Evolutionary conservation across 495 filamentous ascomycete genomes (phyloP).

Genomic region (Cudoniella acicularis): DNA sequence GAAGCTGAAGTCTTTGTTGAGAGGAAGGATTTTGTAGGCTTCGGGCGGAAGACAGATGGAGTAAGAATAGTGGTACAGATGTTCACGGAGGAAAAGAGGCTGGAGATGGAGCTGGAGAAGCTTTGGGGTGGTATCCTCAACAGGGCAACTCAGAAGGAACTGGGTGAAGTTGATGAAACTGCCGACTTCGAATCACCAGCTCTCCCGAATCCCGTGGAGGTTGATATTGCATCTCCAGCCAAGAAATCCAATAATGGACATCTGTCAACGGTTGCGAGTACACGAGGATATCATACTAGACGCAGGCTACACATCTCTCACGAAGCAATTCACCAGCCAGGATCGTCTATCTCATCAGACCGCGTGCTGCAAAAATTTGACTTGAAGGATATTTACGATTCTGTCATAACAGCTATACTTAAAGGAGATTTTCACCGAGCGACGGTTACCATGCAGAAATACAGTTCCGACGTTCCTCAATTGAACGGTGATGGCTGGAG

Average conservation of each 20-base stretch:
- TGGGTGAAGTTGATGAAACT: slow-evolving; percentile 2
- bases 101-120: slow-evolving; percentile 76
- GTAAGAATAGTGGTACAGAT: slow-evolving; percentile 83
- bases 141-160: slow-evolving; percentile 1
- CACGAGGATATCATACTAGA: slow-evolving; percentile 18
- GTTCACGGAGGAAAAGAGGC: slow-evolving; percentile 80
- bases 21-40: slow-evolving; percentile 61
- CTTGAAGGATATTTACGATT: slow-evolving; percentile 5
- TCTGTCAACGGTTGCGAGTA: slow-evolving; percentile 4
- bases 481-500: slow-evolving; percentile 14
- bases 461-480: slow-evolving; percentile 1
- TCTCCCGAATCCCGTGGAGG: neutral
- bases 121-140: slow-evolving; percentile 55
- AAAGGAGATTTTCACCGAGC: slow-evolving; percentile 13
- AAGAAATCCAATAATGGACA: neutral
- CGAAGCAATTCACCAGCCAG: neutral
- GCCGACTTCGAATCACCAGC: neutral
- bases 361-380: slow-evolving; percentile 8
- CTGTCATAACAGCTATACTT: neutral
- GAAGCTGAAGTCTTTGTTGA: slow-evolving; percentile 36
- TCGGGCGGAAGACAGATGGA: slow-evolving; percentile 56
- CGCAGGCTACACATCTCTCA: too few relatives aligned
- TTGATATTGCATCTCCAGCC: neutral
- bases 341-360: neutral
- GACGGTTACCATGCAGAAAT: slow-evolving; percentile 1